phyloP scores from a whole-genome alignment of 352 stramenopile genomes.

The Phytophthora hybrid region DNA sequence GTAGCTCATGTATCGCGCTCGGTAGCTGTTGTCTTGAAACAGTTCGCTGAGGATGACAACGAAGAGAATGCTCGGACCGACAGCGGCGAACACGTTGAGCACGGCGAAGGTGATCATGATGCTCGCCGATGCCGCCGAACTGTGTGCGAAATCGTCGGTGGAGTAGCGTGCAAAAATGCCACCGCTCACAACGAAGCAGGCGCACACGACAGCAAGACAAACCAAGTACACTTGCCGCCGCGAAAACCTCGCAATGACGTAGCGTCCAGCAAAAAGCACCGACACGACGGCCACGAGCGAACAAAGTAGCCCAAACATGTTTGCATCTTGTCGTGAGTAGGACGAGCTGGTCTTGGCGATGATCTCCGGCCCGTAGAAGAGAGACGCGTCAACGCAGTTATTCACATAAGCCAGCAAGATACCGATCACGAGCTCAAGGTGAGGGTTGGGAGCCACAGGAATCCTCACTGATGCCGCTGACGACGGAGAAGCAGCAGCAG shows the following conservation, averaged over 20 bases:
- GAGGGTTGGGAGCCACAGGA: conserved; percentile 29
- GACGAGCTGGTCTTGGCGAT: conserved; percentile 71
- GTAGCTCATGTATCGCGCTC: conserved; percentile 89
- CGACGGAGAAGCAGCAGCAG: conserved; percentile 14
- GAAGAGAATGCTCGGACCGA: conserved; percentile 84
- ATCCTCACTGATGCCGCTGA: conserved; percentile 6
- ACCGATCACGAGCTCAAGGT: conserved; percentile 77
- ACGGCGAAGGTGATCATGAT: conserved; percentile 75
- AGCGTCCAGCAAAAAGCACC: conserved; percentile 71
- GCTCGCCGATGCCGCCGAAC: conserved; percentile 50
- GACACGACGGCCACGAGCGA: conserved; percentile 72
- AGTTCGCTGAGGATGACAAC: conserved; percentile 88
- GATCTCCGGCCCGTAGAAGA: conserved; percentile 90
- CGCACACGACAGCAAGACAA: conserved; percentile 72
- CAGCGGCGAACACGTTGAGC: conserved; percentile 79
- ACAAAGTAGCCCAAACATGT: conserved; percentile 81
- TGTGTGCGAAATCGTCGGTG: conserved; percentile 65
- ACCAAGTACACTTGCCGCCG: conserved; percentile 78
- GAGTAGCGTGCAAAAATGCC: conserved; percentile 77
- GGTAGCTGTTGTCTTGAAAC: conserved; percentile 85
- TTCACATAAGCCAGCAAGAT: conserved; percentile 88
- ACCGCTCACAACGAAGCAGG: conserved; percentile 72
- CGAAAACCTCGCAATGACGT: conserved; percentile 74
- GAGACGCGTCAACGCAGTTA: conserved; percentile 88
- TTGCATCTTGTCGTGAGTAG: conserved; percentile 72